Evolutionary conservation across 257 asterid species (phyloP), one percentile per base, ranked within the genome.

Genomic region (Solanum habrochaites): DNA sequence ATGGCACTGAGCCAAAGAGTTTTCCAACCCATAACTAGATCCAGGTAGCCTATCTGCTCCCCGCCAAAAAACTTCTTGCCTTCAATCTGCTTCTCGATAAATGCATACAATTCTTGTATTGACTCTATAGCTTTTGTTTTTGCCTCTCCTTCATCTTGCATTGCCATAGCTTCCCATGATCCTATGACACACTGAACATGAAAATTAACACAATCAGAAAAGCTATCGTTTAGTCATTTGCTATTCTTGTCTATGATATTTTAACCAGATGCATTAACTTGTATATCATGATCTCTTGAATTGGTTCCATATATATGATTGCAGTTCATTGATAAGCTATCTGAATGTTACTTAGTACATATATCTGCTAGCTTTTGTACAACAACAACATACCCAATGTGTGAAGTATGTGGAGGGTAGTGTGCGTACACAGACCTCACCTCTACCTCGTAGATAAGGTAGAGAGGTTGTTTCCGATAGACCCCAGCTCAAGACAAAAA

Each of bases 1-100:
- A 88, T 87, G 37, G 89, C 88, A 52, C 77, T 81, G n/a, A 91
- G 91, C 91, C 91, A 91, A 64, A 75, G 88, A 72, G 90, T 47
- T 69, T 87, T 69, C 91, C 95, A 91, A 58, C 92, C 93, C 25
- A 91, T 16, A 32, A 87, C 93, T 52, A 92, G n/a, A 91, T 92
- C 93, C 39, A 92, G 89, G 83, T 85, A 91, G 5, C 95, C 95
- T 6, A 89, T 85, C 82, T 89, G 27, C 83, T 90, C 92, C 62
- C 93, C 90, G 39, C 88, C 88, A 47, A 89, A 92, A 81, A 90
- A 91, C 87, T 84, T 84, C 64, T 87, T 92, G 84, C 92, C 95
- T 75, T 75, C 74, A 40, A 91, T 90, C 86, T 89, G 92, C 85
- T 90, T 88, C 90, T 91, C 92, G 25, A 88, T 31, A 37, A 47